Evolutionary conservation across 257 asterid genomes (phyloP), one percentile per base, ranked within the genome.

Genomic region (Verbena officinalis): DNA sequence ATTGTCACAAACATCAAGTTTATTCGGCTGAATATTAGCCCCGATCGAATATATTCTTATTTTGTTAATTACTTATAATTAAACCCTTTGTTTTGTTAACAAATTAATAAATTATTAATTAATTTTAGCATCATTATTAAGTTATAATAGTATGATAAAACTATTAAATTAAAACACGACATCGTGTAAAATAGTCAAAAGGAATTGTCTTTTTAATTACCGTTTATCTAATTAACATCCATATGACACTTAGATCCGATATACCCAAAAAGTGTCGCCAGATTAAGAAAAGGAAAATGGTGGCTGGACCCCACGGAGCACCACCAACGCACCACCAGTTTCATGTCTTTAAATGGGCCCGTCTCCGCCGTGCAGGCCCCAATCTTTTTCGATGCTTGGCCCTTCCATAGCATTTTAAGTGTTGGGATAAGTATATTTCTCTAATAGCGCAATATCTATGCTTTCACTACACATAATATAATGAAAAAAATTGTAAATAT

Each of bases 361-460:
- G 16, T 52, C 69, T 69, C 75, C 71, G 48, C 67, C 65, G 55
- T 57, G 68, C 21, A 30, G 58, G 66, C 39, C 56, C 78, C 70
- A 11, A n/a, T 49, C 9, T 48, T 53, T n/a, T 54, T 46, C 69
- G 10, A 16, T 61, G 40, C 42, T 67, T 17, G 64, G 55, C 53
- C 58, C 12, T 49, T 55, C 54, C 38, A 30, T 36, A 14, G 36
- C 36, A 12, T 38, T 39, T 12, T 13, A 51, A 3, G 3, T 2
- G 36, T 7, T 15, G 12, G 11, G 22, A 58, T 42, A 30, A 15
- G 2, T 45, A 36, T 21, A 44, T 19, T 10, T 23, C 36, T 52
- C 36, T 52, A 23, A 27, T 4, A 9, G 51, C 51, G 39, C 63
- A 58, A 60, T 43, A 60, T 53, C 40, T 65, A 59, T 65, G 54